Percentiles rank a stretch among this genome's conserved stretches.
phyloP scores from a whole-genome alignment of 208 protist species.

The Crithidia mellificae region DNA sequence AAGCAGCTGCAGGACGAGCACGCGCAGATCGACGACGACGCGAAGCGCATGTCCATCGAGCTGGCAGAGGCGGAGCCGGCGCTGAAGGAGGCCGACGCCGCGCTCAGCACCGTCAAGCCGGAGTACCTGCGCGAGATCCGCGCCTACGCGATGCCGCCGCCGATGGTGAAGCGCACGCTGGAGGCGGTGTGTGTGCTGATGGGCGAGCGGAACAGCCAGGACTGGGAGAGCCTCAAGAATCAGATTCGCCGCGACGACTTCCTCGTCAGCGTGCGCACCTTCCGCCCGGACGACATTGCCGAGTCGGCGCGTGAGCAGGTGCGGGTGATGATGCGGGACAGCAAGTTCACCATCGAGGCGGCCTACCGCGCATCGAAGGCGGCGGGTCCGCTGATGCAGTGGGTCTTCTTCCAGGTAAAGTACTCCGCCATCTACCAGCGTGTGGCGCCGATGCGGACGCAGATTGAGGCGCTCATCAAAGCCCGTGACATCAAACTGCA shows the following conservation, averaged over 20 bases:
- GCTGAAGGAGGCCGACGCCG: constrained; percentile 95
- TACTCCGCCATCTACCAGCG: constrained; percentile 93
- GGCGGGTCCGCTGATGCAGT: constrained; percentile 97
- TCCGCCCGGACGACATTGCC: constrained; percentile 90
- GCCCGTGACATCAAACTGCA: constrained; percentile 61
- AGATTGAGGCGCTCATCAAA: constrained; percentile 90
- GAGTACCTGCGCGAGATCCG: constrained; percentile 98
- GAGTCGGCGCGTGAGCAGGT: constrained; percentile 61
- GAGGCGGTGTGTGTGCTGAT: constrained; percentile 91
- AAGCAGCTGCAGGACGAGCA: constrained; percentile 88
- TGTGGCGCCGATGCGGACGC: constrained; percentile 93
- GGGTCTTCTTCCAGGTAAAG: constrained; percentile 95
- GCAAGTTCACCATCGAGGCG: constrained; percentile 93
- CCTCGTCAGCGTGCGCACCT: constrained; percentile 93
- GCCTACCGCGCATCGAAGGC: constrained; percentile 95
- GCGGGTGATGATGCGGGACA: constrained; percentile 87
- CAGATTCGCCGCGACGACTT: constrained; percentile 95
- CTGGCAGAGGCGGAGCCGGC: constrained; percentile 91
- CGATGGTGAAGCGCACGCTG: constrained; percentile 94
- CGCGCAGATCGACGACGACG: constrained; percentile 71
- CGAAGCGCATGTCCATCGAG: constrained; percentile 67
- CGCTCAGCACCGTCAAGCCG: constrained; percentile 96
- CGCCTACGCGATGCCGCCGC: constrained; percentile 95
- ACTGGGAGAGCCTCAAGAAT: constrained; percentile 95
- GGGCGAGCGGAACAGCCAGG: constrained; percentile 67